Base-by-base conservation (phyloP, 2,329 filamentous ascomycete species). In the Lomentospora prolificans region DNA sequence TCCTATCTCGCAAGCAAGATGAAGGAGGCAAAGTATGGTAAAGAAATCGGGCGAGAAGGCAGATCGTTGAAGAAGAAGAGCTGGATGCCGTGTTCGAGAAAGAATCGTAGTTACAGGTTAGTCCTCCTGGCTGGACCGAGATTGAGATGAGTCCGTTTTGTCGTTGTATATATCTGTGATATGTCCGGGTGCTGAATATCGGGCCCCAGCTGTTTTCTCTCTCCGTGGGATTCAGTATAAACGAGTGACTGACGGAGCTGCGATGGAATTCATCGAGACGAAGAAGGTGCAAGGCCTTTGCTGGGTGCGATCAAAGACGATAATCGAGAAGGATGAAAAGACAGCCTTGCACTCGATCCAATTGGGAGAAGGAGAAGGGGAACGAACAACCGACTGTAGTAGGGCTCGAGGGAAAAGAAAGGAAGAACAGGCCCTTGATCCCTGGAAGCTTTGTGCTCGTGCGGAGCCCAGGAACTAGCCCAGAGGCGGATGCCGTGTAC, bases 211-310 rank as follows among this genome's bases (percentile, higher is more conserved):
- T 30, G 51, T 28, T 12, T n/a, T 30, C n/a, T 46, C 33, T 46
- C 41, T 46, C 41, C 41, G 41, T 46, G 17, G 41, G 41, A 46
- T 46, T 24, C 19, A 24, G 41, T 46, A 46, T 46, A 46, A 46
- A 54, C 33, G 51, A 54, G 24, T 54, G 51, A 54, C 51, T 54
- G 51, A 46, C 51, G 51, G 51, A 54, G 33, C 6, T 19, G n/a
- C 5, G 22, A 24, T 14, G n/a, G 14, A 24, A 17, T 12, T 8
- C 30, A 36, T 44, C n/a, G 46, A 30, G 10, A 41, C 22, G 24
- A 12, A 41, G 51, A 41, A 44, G 28, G 25, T 19, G 41, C 7
- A 30, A 41, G 36, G 46, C 22, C 39, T 27, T 33, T 24, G 14
- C 12, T 46, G 19, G 41, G 22, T 24, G 41, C 3, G 10, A 33